Base-by-base conservation (phyloP, 306 rosid genomes). In the Cyclanthera cordifolia region DNA sequence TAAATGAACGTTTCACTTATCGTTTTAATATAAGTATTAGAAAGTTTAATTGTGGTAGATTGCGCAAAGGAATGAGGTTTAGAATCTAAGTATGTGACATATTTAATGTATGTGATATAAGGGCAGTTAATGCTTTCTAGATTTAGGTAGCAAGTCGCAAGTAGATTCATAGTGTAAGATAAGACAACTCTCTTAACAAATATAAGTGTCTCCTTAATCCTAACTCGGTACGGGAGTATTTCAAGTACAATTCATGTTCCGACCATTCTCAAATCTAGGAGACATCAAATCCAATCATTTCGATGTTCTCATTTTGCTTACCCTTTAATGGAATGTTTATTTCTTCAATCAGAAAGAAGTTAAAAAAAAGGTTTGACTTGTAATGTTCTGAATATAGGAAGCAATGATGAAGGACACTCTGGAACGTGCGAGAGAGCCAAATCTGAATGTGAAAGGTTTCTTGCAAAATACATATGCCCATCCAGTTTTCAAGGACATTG, bases 351-450 rank as follows among this genome's bases (percentile, higher is more conserved):
- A 24, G 12, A 6, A 28, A n/a, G 25, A 50, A 27, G 49, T 5
- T 19, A n/a, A n/a, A n/a, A 7, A 20, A 20, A 49, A 9, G 21
- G 32, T 53, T 9, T 20, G 50, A 16, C 1, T 51, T 52, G 25
- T 53, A 16, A 70, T 14, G 61, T 70, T 20, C 24, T 53, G 8
- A 30, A 12, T 69, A 2, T 76, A 93, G 99, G 99, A 93, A 83
- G 96, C 99, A 63, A 87, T 82, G 95, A 87, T 85, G 99, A 93
- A 93, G 74, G 99, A 93, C 72, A 87, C 94, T 20, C 76, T 93
- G 73, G 99, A 93, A 82, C 80, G 79, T 52, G 99, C 90, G 8
- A 90, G 86, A 67, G 99, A 93, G 23, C 99, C 99, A 1, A 76
- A 86, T 76, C 76, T 93, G 76, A 87, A 93, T 82, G 27, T 93